Evolutionary conservation across 345 rosid species (phyloP).

Genomic region (Eucalyptus curtisii): DNA sequence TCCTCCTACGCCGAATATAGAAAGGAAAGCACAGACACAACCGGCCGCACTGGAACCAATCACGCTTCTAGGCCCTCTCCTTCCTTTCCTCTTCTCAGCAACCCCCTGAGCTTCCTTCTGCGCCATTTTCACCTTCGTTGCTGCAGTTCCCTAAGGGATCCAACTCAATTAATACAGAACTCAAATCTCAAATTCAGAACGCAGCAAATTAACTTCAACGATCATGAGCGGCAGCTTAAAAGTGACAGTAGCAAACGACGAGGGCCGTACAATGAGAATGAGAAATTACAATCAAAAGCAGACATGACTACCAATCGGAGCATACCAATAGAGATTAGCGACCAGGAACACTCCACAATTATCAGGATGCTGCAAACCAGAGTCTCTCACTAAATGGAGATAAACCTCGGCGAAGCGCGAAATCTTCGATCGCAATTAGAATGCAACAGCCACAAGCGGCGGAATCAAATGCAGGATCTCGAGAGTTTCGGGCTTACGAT

Average conservation of each 20-base stretch:
- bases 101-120: constrained; percentile 95
- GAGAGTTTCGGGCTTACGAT: constrained; percentile 16
- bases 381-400: not conserved
- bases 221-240: not conserved
- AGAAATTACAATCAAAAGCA: not conserved
- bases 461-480: not conserved
- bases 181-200: not conserved
- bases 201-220: not conserved
- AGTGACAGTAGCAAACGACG: not conserved
- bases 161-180: not conserved
- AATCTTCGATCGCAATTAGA: not conserved
- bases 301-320: not conserved
- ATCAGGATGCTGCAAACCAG: not conserved
- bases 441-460: not conserved
- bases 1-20: constrained; percentile 62
- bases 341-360: not conserved
- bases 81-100: constrained; percentile 91
- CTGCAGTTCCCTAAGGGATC: constrained; percentile 73
- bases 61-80: constrained; percentile 95
- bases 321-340: not conserved
- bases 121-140: constrained; percentile 88
- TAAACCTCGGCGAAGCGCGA: not conserved
- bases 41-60: constrained; percentile 99
- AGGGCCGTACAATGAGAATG: not conserved
- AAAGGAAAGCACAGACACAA: constrained; percentile 73